Base-by-base conservation (phyloP, 2,329 filamentous ascomycete genomes). In the Trichoderma breve region DNA sequence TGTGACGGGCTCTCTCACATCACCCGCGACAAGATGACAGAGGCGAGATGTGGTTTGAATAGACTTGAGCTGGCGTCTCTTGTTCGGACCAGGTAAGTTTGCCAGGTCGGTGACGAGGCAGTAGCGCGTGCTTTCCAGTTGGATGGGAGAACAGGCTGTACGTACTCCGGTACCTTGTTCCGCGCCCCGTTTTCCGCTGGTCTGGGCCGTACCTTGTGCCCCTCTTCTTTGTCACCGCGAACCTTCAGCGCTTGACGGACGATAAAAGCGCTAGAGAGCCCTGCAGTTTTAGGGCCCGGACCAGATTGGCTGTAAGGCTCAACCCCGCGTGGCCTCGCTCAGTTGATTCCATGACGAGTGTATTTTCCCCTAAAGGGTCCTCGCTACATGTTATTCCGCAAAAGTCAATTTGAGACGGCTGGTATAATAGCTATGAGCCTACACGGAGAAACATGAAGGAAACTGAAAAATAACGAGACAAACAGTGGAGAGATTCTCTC, bases 91-190 rank as follows among this genome's bases (percentile, higher is more conserved):
- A 62, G 72, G 64, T 63, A 72, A 73, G 71, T 75, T 77, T 74
- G 66, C 62, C 71, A 63, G 76, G 76, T 77, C 73, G 76, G 76
- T 72, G 75, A 76, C 76, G 76, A 77, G 76, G 66, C 57, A 61
- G 66, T 70, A 70, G 66, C 66, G 66, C 57, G 66, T 57, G 64
- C 64, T 57, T 39, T 18, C 36, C 36, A 18, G 14, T 36, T n/a
- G 30, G 30, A 60, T n/a, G 26, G 26, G 57, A 21, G 18, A n/a
- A 53, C 43, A 43, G 11, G 28, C 24, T 62, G 58, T 51, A 65
- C 12, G 39, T 53, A 65, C 43, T 67, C 15, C 30, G 24, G 47
- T 57, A 55, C 47, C 30, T 60, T 60, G 55, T 18, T 60, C 28
- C 28, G 4, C 21, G 26, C 47, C 47, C 47, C 47, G 47, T 53